A percentile compares a stretch with the other conserved stretches of the same genome.
phyloP scores from a whole-genome alignment of 2,329 filamentous ascomycete genomes.

The Ascocoryne sarcoides region DNA sequence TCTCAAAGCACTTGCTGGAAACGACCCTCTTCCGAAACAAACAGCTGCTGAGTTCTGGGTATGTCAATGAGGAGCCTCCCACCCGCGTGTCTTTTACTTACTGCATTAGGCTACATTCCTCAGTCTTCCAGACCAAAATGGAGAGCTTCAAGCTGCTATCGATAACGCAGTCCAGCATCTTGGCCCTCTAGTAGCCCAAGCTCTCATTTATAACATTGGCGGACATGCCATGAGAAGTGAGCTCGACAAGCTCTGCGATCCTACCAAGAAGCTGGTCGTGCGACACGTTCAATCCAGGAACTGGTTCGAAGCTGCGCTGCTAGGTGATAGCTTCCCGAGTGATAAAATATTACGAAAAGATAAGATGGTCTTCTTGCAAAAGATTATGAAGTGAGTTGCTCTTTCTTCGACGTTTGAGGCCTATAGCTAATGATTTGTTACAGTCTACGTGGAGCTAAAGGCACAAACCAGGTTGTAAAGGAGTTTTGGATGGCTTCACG shows the following conservation, averaged over 20 bases:
- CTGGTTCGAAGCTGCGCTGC: slow-evolving; percentile 56
- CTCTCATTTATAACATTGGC: slow-evolving; percentile 56
- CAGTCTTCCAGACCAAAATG: slow-evolving; percentile 32
- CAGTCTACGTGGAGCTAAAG: slow-evolving; percentile 53
- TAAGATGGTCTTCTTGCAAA: slow-evolving; percentile 57
- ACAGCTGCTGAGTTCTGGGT: slow-evolving; percentile 72
- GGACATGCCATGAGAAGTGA: slow-evolving; percentile 64
- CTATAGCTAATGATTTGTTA: slow-evolving; percentile 1
- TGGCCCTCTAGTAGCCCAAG: slow-evolving; percentile 50
- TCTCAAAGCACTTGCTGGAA: slow-evolving; percentile 59
- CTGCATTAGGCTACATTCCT: slow-evolving; percentile 42
- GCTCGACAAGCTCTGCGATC: slow-evolving; percentile 61
- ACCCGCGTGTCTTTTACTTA: slow-evolving; percentile 5
- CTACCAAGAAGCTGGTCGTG: slow-evolving; percentile 58
- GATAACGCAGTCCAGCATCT: slow-evolving; percentile 47
- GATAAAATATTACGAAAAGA: slow-evolving; percentile 49
- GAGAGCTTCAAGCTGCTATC: slow-evolving; percentile 33
- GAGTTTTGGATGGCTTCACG: slow-evolving; percentile 67
- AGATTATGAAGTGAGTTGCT: slow-evolving; percentile 47
- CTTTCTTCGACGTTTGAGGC: background rate
- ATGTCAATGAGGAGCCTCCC: slow-evolving; percentile 8
- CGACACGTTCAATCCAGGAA: slow-evolving; percentile 45
- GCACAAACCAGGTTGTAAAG: slow-evolving; percentile 58
- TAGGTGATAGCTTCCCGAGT: slow-evolving; percentile 41
- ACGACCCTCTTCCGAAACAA: slow-evolving; percentile 67